Percentiles rank a stretch among this genome's conserved stretches.
These are phyloP conservation scores for Dactylellina parvicollis DNA, from an alignment of 2,329 filamentous ascomycete species.

Conservation along the genomic window DNA sequence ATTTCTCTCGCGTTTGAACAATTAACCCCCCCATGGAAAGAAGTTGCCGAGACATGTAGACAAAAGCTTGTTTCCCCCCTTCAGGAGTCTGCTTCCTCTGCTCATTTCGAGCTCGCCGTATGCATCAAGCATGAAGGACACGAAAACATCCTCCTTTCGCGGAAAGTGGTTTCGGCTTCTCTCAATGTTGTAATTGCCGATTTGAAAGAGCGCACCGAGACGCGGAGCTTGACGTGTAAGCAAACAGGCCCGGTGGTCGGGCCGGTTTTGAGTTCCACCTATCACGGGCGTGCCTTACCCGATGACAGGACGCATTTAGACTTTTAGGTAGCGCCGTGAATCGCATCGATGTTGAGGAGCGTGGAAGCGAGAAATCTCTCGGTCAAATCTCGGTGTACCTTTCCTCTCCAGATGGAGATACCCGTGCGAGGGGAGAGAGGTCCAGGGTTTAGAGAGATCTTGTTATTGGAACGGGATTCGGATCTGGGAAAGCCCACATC, in stretches of 20 bases:
- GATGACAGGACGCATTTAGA: slow-evolving; percentile 42
- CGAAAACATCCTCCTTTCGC: slow-evolving; percentile 10
- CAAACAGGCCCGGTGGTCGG: slow-evolving; percentile 33
- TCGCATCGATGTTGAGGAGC: slow-evolving; percentile 2
- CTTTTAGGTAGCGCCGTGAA: slow-evolving; percentile 29
- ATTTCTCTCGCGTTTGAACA: not conserved
- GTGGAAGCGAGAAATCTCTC: slow-evolving; percentile 42
- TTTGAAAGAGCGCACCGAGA: slow-evolving; percentile 12
- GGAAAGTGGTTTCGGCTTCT: slow-evolving; percentile 11
- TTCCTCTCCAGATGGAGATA: not conserved
- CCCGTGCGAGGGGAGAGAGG: slow-evolving; percentile 8
- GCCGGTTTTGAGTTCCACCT: slow-evolving; percentile 43
- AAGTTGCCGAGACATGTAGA: slow-evolving; percentile 54
- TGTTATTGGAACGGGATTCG: slow-evolving; percentile 27
- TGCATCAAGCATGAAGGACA: not conserved
- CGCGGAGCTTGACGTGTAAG: slow-evolving; percentile 30
- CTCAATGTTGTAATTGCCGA: slow-evolving; percentile 3
- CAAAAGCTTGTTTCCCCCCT: slow-evolving; percentile 51
- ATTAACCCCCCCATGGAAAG: slow-evolving; percentile 37
- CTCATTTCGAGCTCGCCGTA: not conserved
- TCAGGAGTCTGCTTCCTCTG: slow-evolving; percentile 13
- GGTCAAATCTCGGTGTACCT: slow-evolving; percentile 51
- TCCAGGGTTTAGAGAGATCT: slow-evolving; percentile 12
- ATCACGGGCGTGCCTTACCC: slow-evolving; percentile 52
- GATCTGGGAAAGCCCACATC: slow-evolving; percentile 21